These are phyloP conservation scores for Paramecium tetraurelia DNA, from an alignment of 73 alveolate genomes.

Conservation along the genomic window DNA sequence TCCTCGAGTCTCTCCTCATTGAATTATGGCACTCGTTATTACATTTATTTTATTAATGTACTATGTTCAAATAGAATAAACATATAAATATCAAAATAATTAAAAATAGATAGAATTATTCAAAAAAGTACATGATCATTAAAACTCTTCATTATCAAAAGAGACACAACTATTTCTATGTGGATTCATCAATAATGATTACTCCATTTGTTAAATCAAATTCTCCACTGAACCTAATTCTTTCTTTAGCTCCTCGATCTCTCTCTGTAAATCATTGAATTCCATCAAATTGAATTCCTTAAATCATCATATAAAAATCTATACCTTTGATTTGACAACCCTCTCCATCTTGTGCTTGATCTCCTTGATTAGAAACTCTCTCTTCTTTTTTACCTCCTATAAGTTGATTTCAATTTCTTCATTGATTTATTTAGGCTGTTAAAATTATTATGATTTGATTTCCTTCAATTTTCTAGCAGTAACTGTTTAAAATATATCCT, in stretches of 20 bases:
- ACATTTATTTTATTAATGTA: not conserved
- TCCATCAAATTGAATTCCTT: not conserved
- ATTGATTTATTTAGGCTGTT: not conserved
- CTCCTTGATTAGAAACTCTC: not conserved
- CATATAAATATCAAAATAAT: not conserved
- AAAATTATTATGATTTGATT: not conserved
- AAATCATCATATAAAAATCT: not conserved
- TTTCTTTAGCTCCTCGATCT: not conserved
- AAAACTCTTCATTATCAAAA: not conserved
- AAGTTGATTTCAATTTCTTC: not conserved
- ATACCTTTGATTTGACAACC: not conserved
- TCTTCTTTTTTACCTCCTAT: not conserved
- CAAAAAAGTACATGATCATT: not conserved
- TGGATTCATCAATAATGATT: not conserved
- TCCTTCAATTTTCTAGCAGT: not conserved
- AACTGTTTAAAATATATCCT: not conserved
- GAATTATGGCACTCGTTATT: not conserved
- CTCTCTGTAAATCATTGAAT: not conserved
- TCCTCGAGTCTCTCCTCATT: not conserved
- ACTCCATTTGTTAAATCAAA: not conserved
- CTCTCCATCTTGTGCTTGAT: not conserved
- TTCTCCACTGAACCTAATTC: not conserved
- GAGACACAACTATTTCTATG: slow-evolving; percentile 14
- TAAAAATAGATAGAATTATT: not conserved
- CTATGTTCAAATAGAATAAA: not conserved